Evolutionary conservation across 805 yeast genomes (phyloP), one percentile per base, ranked within the genome.

Genomic region (Ogataea polymorpha): DNA sequence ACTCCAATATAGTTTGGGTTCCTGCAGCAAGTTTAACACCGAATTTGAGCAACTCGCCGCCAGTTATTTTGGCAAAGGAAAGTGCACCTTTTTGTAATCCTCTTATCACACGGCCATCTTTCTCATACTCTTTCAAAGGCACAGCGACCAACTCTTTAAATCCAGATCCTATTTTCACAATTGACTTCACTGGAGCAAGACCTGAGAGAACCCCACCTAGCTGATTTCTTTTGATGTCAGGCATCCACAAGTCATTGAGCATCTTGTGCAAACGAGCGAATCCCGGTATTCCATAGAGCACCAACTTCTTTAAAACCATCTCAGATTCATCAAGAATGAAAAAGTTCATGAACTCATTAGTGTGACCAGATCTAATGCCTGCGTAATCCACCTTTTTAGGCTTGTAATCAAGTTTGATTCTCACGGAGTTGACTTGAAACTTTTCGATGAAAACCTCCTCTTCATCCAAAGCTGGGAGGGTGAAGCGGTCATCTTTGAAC

Each of bases 11-110:
- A 0, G 81, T 78, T 54, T 89, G 97, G 0, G 96, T 86, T 0
- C 97, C 96, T 8, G 89, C 82, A 1, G 95, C 90, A 21, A 90
- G 57, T 52, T 84, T 87, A 0, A 86, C 91, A 1, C 96, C 96
- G 33, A 90, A 68, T 51, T 83, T 82, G 32, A 90, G 67, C 24
- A 89, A 61, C 58, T 90, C 96, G 42, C 82, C 84, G 3, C 93
- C 76, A 0, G 97, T 83, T 3, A 84, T 80, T 51, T 74, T 80
- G 2, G 90, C 80, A 62, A 90, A 88, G 6, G 79, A 71, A 39
- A 68, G 62, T 0, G 90, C 82, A 2, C 95, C 95, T 49, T 81
- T 81, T 52, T 86, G 86, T 2, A 89, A 48, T 45, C 93, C 78
- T 51, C 86, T 68, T 23, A 82, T 67, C 1, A 85, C 54, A 23